A percentile compares a stretch with the other conserved stretches of the same genome.
Conservation (phyloP, 768 basidiomycete genomes). For the Pholiota molesta region DNA sequence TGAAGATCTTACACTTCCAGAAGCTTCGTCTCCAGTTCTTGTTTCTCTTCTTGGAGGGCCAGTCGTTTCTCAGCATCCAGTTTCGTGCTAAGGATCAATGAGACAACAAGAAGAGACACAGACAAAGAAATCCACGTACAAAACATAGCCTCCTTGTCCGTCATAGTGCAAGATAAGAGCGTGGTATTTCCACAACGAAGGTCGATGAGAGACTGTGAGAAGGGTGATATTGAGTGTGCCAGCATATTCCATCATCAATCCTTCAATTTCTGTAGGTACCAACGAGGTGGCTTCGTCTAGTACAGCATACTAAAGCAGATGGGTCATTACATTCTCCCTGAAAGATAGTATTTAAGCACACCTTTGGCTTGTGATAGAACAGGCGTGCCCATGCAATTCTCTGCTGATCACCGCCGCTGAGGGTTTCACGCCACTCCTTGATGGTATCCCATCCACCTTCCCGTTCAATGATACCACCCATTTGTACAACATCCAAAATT, state of each 20-base stretch:
- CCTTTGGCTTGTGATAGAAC: conserved; percentile 95
- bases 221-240: conserved; percentile 87
- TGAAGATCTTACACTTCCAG: conserved; percentile 71
- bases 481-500: conserved; percentile 79
- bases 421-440: conserved; percentile 92
- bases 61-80: conserved; percentile 89
- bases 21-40: conserved; percentile 81
- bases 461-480: conserved; percentile 84
- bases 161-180: conserved; percentile 89
- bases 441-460: conserved; percentile 95
- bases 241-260: conserved; percentile 93
- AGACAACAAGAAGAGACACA: conserved; percentile 5
- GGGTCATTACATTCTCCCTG: neutral
- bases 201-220: conserved; percentile 93
- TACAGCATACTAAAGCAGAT: conserved; percentile 79
- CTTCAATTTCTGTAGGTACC: conserved; percentile 92
- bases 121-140: conserved; percentile 54
- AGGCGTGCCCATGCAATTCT: conserved; percentile 96
- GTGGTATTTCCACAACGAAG: conserved; percentile 93
- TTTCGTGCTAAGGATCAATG: conserved; percentile 60
- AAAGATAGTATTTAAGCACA: conserved; percentile 27
- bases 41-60: conserved; percentile 94
- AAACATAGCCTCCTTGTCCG: conserved; percentile 93
- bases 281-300: conserved; percentile 96
- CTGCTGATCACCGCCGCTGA: conserved; percentile 96